A percentile compares a stretch with the other conserved stretches of the same genome.
Conservation (phyloP, 306 rosid genomes). For the Chamaecrista fasciculata region DNA sequence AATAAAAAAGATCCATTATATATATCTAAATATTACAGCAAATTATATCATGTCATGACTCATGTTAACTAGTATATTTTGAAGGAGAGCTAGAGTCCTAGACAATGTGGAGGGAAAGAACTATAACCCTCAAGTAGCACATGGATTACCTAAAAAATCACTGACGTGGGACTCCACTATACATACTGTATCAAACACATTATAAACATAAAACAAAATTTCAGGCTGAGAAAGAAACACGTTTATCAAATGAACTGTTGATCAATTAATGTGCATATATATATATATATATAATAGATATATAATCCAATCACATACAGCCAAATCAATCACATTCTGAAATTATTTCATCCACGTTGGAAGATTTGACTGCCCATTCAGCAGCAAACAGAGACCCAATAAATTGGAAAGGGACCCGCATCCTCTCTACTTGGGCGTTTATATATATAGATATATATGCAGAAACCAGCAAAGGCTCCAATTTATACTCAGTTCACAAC, state of each 20-base stretch:
- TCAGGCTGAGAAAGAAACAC: constrained; percentile 35
- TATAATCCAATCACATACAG: constrained; percentile 2
- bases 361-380: constrained; percentile 25
- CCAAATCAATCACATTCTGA: constrained; percentile 26
- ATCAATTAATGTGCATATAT: constrained; percentile 7
- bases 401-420: neutral
- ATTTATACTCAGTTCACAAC: no score
- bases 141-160: no score
- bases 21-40: no score
- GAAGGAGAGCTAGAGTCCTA: no score
- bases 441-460: neutral
- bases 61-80: no score
- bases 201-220: neutral
- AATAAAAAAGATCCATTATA: no score
- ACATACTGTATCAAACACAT: no score
- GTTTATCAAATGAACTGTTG: constrained; percentile 13
- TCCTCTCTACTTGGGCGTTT: neutral
- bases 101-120: no score
- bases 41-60: no score
- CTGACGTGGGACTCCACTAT: no score
- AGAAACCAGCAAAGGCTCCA: neutral
- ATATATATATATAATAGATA: no score
- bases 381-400: neutral
- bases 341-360: constrained; percentile 29
- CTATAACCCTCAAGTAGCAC: no score